Percentiles rank a stretch among this genome's conserved stretches.
phyloP scores from a whole-genome alignment of 2,329 filamentous ascomycete species.

The Orbilia oligospora region DNA sequence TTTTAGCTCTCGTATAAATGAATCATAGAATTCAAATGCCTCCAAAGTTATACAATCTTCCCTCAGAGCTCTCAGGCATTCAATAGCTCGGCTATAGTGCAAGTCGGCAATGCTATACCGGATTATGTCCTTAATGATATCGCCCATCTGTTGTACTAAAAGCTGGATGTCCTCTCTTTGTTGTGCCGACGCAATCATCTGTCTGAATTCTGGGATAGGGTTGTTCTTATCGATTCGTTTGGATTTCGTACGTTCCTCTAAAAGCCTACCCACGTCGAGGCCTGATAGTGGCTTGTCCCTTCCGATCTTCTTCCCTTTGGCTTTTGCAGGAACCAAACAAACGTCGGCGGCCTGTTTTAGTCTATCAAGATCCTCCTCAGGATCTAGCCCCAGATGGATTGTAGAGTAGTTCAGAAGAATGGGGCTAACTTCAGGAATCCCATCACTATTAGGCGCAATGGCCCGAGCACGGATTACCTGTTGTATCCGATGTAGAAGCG shows the following conservation, averaged over 20 bases:
- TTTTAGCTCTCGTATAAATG: constrained; percentile 43
- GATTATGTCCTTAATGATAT: constrained; percentile 79
- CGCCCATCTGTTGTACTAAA: constrained; percentile 80
- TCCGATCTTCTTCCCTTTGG: constrained; percentile 78
- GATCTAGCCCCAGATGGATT: constrained; percentile 77
- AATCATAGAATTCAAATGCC: constrained; percentile 51
- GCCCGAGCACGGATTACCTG: constrained; percentile 88
- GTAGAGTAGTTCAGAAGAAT: constrained; percentile 80
- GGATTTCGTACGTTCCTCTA: constrained; percentile 68
- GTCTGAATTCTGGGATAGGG: constrained; percentile 91
- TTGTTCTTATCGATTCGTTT: constrained; percentile 74
- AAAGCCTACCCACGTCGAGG: constrained; percentile 85
- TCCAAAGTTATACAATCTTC: constrained; percentile 82
- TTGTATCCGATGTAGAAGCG: constrained; percentile 88
- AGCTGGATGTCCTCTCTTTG: constrained; percentile 76
- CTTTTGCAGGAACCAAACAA: constrained; percentile 89
- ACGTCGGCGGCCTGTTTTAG: constrained; percentile 81
- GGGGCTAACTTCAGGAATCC: constrained; percentile 72
- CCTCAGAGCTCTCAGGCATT: constrained; percentile 82
- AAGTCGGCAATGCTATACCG: constrained; percentile 80
- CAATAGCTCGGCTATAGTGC: constrained; percentile 80
- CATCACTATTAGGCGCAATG: constrained; percentile 77
- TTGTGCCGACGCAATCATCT: constrained; percentile 76
- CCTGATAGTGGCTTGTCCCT: constrained; percentile 89
- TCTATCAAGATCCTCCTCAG: constrained; percentile 73